Evolutionary conservation across 352 stramenopile species (phyloP), one percentile per base, ranked within the genome.

Genomic region (Pythium coloratum): DNA sequence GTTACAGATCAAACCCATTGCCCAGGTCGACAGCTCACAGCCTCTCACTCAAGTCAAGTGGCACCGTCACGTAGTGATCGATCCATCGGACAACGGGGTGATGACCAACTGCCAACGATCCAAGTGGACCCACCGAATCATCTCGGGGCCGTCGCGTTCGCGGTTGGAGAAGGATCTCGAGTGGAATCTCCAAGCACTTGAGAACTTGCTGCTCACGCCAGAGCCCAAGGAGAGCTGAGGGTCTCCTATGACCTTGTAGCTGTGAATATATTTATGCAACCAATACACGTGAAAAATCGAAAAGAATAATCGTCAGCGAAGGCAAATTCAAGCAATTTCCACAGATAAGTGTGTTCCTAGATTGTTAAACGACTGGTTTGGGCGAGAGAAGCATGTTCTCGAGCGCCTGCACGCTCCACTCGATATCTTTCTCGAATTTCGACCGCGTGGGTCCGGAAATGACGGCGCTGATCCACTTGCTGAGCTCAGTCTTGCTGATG

Each of bases 361-460:
- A 33, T 30, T 16, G 30, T 55, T 38, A 38, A 12, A 10, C 10
- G 33, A 10, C 33, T 38, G 33, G 33, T 10, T 38, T 47, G 40
- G 51, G 51, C 9, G 51, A 32, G 24, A 57, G 24, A 6, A 57
- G 51, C 51, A 40, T 32, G 51, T 57, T 57, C 26, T 57, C 51
- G 26, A 57, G 13, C 4, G 28, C 51, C 51, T 57, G 51, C 24
- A 36, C 9, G 28, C 20, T 57, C 26, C 26, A 57, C 24, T 57
- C 28, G 26, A 58, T 28, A 40, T 58, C 34, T 40, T 20, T 14
- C 30, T 58, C 16, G 12, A 34, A 58, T 3, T 28, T 26, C 28
- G 16, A 20, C 28, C 30, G 3, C 28, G 51, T 20, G 0, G 51
- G 51, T n/a, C 51, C 51, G 2, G 16, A 26, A 13, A 58, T 44